Evolutionary conservation across 2,329 filamentous ascomycete species (phyloP).

Genomic region (Aspergillus ruber): DNA sequence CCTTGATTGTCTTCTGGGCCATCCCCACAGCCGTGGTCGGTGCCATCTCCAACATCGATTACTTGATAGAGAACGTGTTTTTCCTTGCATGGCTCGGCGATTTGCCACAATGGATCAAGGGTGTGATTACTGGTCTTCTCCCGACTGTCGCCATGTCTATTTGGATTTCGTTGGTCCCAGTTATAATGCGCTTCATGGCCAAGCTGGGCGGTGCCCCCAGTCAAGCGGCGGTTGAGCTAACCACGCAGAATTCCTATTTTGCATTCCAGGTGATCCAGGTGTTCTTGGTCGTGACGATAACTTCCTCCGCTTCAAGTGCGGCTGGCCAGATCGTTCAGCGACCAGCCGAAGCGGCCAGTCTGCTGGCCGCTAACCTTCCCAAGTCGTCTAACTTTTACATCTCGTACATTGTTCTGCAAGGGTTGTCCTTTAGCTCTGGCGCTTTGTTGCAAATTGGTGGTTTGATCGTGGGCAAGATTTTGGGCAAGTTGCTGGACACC

Average conservation of each 20-base stretch:
- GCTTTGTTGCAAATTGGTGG: slow-evolving; percentile 68
- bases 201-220: slow-evolving; percentile 76
- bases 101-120: slow-evolving; percentile 65
- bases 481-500: slow-evolving; percentile 67
- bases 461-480: slow-evolving; percentile 64
- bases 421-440: slow-evolving; percentile 68
- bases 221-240: slow-evolving; percentile 71
- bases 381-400: slow-evolving; percentile 90
- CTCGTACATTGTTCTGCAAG: slow-evolving; percentile 90
- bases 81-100: slow-evolving; percentile 69
- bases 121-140: slow-evolving; percentile 76
- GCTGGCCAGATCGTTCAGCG: slow-evolving; percentile 56
- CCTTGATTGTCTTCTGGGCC: slow-evolving; percentile 81
- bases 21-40: slow-evolving; percentile 74
- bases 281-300: slow-evolving; percentile 78
- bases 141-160: slow-evolving; percentile 72
- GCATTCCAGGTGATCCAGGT: slow-evolving; percentile 67
- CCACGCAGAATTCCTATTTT: slow-evolving; percentile 88
- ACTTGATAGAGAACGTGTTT: slow-evolving; percentile 54
- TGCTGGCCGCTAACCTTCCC: slow-evolving; percentile 70
- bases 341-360: slow-evolving; percentile 54
- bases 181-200: slow-evolving; percentile 74
- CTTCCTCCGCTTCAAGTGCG: slow-evolving; percentile 70
- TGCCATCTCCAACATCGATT: slow-evolving; percentile 75
- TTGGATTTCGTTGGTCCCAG: slow-evolving; percentile 78